Base-by-base conservation (phyloP, 2,329 filamentous ascomycete genomes). In the Colletotrichum noveboracense region DNA sequence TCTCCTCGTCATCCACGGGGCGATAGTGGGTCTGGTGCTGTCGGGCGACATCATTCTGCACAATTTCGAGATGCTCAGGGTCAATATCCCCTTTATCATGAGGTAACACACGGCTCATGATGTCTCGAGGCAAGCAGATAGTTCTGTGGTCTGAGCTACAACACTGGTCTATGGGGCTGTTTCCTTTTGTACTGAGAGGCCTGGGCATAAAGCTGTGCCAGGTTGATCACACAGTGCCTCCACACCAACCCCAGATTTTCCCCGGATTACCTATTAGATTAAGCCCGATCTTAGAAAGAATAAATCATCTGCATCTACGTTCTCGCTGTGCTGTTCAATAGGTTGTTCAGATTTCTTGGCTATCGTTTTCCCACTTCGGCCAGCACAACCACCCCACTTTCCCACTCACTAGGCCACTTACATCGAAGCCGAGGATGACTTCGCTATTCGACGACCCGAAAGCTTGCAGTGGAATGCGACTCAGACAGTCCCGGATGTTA, bases 1-100 rank as follows among this genome's bases (percentile, higher is more conserved):
- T 78, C 48, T 79, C 78, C 7, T 76, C 77, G 9, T 75, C 70
- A 7, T 56, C 75, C 13, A 52, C 48, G 2, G 78, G 78, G 7
- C 48, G 62, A 48, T 79, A 79, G 13, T 78, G 73, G 4, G 58
- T 43, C 26, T 26, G 52, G 9, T 30, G 66, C 24, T 28, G 16
- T 10, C 18, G 66, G 24, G 61, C 48, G 2, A 58, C 60, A 18
- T 38, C 64, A 36, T 48, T 43, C 7, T 60, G 60, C 13, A 61
- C 68, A 9, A 48, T 55, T 16, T 72, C 66, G 10, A 75, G 64
- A 28, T 69, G 62, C 26, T 78, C 74, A 14, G 72, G 38, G 14
- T 77, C 65, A n/a, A 66, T 60, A 66, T 60, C 32, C 24, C 30
- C 12, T 16, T 69, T 69, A 16, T 43, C 32, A 28, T n/a, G 12